These are phyloP conservation scores for Tripterygium wilfordii DNA, from an alignment of 177 flowering plant species.

Conservation along the genomic window DNA sequence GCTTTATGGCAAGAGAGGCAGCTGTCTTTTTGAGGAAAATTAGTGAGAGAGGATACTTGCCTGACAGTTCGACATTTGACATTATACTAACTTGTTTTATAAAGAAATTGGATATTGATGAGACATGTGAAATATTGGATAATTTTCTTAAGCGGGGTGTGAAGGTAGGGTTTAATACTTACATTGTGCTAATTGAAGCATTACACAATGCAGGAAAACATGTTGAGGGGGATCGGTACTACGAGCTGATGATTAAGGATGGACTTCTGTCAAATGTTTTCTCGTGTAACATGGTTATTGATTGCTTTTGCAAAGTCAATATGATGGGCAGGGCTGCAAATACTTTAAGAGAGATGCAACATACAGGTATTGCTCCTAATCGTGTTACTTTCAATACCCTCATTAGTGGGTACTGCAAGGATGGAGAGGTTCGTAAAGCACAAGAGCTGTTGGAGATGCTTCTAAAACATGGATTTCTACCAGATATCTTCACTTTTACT, in stretches of 20 bases:
- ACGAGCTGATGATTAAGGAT: slow-evolving; percentile 38
- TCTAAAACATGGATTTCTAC: slow-evolving; percentile 53
- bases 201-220: slow-evolving; percentile 35
- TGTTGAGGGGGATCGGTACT: slow-evolving; percentile 42
- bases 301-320: slow-evolving; percentile 58
- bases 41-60: slow-evolving; percentile 50
- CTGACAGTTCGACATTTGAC: slow-evolving; percentile 54
- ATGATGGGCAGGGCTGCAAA: slow-evolving; percentile 55
- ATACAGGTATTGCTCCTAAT: slow-evolving; percentile 52
- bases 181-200: slow-evolving; percentile 47
- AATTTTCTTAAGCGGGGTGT: slow-evolving; percentile 37
- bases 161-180: slow-evolving; percentile 47
- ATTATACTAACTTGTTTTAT: slow-evolving; percentile 47
- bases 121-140: slow-evolving; percentile 50
- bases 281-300: slow-evolving; percentile 76
- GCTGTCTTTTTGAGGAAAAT: slow-evolving; percentile 37
- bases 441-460: slow-evolving; percentile 57
- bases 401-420: slow-evolving; percentile 61
- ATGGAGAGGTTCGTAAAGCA: slow-evolving; percentile 39
- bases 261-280: slow-evolving; percentile 51
- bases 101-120: slow-evolving; percentile 45
- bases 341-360: slow-evolving; percentile 43
- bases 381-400: slow-evolving; percentile 84
- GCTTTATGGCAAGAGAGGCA: slow-evolving; percentile 56
- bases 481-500: slow-evolving; percentile 74